These are phyloP conservation scores for Quercus variabilis DNA, from an alignment of 306 rosid genomes.

Conservation along the genomic window DNA sequence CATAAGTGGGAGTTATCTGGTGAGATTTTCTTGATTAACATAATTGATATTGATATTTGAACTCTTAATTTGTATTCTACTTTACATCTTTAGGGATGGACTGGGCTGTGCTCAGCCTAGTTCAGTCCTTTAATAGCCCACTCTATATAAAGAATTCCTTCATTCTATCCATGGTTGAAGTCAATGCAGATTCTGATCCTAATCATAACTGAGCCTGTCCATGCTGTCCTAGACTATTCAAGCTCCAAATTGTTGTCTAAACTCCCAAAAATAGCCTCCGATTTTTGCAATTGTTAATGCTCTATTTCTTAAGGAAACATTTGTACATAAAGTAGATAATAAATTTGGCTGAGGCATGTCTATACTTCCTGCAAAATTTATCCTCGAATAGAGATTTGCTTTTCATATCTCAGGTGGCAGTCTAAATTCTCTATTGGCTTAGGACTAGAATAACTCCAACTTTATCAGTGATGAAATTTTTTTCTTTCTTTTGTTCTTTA, in stretches of 20 bases:
- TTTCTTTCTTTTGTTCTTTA: no score
- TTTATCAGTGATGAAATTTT: no score
- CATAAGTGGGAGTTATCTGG: constrained; percentile 71
- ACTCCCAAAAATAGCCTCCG: background rate
- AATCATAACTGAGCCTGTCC: background rate
- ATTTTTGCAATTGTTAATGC: background rate
- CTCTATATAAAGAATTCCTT: background rate
- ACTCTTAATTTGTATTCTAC: constrained; percentile 1
- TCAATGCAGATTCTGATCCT: background rate
- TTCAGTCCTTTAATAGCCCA: background rate
- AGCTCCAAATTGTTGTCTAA: background rate
- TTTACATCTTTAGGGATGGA: background rate
- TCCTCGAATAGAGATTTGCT: background rate
- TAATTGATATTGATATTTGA: background rate
- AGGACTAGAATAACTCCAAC: background rate
- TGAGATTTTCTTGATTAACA: constrained; percentile 26
- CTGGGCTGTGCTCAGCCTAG: background rate
- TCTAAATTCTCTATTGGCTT: background rate
- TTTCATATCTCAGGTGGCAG: background rate
- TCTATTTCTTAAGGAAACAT: background rate
- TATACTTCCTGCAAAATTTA: background rate
- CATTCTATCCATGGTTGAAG: background rate
- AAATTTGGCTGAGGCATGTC: background rate
- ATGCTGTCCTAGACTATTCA: background rate
- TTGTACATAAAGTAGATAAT: background rate